Evolutionary conservation across 768 basidiomycete species (phyloP).

Genomic region (Leccinum barrowsii): DNA sequence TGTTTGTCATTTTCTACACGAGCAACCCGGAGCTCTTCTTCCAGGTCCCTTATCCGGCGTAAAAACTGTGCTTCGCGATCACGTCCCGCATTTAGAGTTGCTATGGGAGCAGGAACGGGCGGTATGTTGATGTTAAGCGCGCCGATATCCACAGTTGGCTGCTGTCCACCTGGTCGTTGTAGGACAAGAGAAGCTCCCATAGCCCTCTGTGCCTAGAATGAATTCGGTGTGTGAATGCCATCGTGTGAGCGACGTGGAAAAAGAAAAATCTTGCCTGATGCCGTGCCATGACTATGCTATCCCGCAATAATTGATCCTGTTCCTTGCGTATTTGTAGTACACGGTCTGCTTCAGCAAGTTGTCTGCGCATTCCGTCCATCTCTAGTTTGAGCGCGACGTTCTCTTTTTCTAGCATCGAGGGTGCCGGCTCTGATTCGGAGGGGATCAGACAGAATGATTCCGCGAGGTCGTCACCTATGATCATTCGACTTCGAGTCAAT

Average conservation of each 20-base stretch:
- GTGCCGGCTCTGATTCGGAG: constrained; percentile 50
- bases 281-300: constrained; percentile 71
- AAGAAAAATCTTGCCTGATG: constrained; percentile 49
- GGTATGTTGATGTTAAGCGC: constrained; percentile 58
- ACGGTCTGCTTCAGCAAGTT: constrained; percentile 58
- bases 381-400: constrained; percentile 63
- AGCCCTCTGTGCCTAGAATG: constrained; percentile 67
- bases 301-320: constrained; percentile 75
- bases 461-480: constrained; percentile 61
- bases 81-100: constrained; percentile 49
- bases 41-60: constrained; percentile 64
- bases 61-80: constrained; percentile 53
- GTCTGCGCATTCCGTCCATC: constrained; percentile 52
- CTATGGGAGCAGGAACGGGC: constrained; percentile 42
- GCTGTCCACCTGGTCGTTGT: constrained; percentile 40
- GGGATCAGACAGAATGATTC: constrained; percentile 81
- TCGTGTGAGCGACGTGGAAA: neutral
- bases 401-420: constrained; percentile 56
- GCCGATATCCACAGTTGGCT: constrained; percentile 47
- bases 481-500: neutral
- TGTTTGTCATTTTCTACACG: constrained; percentile 80
- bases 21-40: constrained; percentile 66
- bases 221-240: constrained; percentile 3
- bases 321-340: constrained; percentile 67
- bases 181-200: constrained; percentile 66